Percentiles rank a stretch among this genome's conserved stretches.
Conservation (phyloP, 176 grass and related monocot genomes). For the Areca catechu region DNA sequence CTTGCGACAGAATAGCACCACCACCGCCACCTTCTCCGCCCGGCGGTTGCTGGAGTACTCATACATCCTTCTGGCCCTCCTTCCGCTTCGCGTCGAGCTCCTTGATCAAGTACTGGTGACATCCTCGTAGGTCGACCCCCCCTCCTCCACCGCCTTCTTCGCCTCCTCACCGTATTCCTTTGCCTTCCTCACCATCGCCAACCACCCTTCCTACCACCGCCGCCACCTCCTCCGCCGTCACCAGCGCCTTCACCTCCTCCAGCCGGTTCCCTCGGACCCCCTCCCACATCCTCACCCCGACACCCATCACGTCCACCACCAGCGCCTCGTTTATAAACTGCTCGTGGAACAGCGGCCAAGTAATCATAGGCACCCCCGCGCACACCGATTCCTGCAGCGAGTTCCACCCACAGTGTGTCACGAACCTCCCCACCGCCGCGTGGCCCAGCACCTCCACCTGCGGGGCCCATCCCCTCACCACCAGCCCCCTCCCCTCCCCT, state of each 20-base stretch:
- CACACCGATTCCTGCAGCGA: not conserved
- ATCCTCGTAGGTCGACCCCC: constrained; percentile 6
- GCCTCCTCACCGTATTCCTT: constrained; percentile 5
- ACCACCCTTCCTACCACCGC: not conserved
- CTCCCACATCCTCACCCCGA: constrained; percentile 4
- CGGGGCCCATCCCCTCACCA: too few species aligned
- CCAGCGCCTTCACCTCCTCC: not conserved
- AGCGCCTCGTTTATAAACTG: constrained; percentile 12
- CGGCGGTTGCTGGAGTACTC: too few species aligned
- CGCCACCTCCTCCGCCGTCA: not conserved
- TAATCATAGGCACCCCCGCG: constrained; percentile 9
- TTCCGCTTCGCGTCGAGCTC: constrained; percentile 1
- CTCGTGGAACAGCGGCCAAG: constrained; percentile 13
- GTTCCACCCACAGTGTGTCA: too few species aligned
- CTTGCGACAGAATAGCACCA: too few species aligned
- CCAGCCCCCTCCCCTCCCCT: too few species aligned
- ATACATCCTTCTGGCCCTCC: too few species aligned
- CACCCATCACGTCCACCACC: constrained; percentile 7
- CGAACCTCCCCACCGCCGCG: too few species aligned
- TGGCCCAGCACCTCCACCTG: too few species aligned
- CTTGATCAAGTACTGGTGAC: not conserved
- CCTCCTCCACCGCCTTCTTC: constrained; percentile 9
- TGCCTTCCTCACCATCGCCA: not conserved
- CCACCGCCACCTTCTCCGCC: too few species aligned
- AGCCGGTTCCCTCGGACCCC: not conserved